phyloP scores from a whole-genome alignment of 495 filamentous ascomycete species.

The Margaritispora aquatica region DNA sequence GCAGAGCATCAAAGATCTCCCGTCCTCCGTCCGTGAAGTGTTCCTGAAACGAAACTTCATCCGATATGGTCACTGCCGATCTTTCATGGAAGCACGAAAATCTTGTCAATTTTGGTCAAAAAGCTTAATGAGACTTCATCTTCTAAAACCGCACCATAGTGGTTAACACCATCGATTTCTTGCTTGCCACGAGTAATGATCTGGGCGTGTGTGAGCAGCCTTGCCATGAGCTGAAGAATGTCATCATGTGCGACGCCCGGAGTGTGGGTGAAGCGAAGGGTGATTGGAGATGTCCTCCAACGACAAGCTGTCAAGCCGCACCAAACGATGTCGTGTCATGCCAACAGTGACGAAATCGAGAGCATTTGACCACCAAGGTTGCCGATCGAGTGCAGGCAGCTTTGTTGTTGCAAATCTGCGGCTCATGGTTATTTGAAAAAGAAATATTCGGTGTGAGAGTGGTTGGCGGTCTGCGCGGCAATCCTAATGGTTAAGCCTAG shows the following conservation, averaged over 20 bases:
- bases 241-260: not conserved
- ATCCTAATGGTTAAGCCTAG: not conserved
- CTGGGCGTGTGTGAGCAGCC: not conserved
- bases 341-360: not conserved
- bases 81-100: not conserved
- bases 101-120: not conserved
- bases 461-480: not conserved
- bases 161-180: not conserved
- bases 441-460: not conserved
- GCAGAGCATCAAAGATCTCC: not conserved
- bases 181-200: not conserved
- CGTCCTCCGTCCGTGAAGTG: not conserved
- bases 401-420: not conserved
- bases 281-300: not conserved
- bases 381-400: not conserved
- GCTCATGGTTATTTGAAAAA: not conserved
- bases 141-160: not conserved
- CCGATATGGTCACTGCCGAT: not conserved
- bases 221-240: not conserved
- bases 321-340: not conserved
- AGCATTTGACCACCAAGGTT: not conserved
- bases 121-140: not conserved
- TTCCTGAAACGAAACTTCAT: not conserved
- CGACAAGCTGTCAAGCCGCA: not conserved
- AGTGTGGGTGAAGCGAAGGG: not conserved